Conservation (phyloP, 441 rosid genomes). For the Euphorbia celastroides region DNA sequence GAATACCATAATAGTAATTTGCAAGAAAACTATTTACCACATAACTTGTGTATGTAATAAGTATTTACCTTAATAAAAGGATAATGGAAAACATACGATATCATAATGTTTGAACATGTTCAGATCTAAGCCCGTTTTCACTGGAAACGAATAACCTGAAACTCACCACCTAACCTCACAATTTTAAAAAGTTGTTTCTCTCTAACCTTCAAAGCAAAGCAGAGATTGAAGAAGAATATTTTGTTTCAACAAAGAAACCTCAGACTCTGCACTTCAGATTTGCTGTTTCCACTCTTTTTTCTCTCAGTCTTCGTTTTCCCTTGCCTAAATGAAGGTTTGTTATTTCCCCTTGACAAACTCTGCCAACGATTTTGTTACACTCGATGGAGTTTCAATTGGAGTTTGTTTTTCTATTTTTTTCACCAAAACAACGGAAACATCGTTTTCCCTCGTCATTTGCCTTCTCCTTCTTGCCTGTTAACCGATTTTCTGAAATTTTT, state of each 20-base stretch:
- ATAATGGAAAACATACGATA: too few species aligned
- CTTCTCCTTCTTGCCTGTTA: neutral
- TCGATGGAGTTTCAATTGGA: slow-evolving; percentile 7
- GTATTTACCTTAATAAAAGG: too few species aligned
- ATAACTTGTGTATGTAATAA: too few species aligned
- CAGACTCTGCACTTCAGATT: neutral
- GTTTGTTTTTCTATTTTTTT: slow-evolving; percentile 4
- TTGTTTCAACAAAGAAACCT: neutral
- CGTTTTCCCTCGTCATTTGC: neutral
- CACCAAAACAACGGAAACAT: neutral
- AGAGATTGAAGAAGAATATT: neutral
- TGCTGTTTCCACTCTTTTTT: neutral
- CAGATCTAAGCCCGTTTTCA: slow-evolving; percentile 27
- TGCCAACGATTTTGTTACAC: neutral
- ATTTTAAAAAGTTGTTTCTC: slow-evolving; percentile 7
- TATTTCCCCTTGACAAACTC: slow-evolving; percentile 15
- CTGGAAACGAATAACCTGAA: slow-evolving; percentile 20
- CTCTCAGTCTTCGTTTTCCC: neutral
- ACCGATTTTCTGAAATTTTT: neutral
- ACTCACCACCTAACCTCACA: slow-evolving; percentile 16
- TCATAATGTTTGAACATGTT: neutral
- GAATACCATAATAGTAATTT: too few species aligned
- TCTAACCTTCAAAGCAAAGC: slow-evolving; percentile 18
- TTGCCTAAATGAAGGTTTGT: slow-evolving; percentile 4
- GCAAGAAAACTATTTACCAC: too few species aligned